phyloP scores from a whole-genome alignment of 805 yeast species.

The Ogataea paradorogensis region DNA sequence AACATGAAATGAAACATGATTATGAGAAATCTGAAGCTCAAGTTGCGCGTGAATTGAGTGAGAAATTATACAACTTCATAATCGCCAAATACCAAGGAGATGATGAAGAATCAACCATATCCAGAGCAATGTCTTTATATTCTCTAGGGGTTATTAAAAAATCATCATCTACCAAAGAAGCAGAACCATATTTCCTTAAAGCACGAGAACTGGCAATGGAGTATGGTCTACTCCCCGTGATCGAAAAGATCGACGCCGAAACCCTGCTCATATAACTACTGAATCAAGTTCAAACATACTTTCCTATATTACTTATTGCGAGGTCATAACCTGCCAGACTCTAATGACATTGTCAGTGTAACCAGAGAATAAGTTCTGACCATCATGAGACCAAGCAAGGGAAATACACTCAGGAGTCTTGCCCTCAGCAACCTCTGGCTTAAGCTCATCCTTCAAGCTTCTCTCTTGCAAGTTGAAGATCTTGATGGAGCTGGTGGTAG shows the following conservation, averaged over 20 bases:
- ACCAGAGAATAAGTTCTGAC: slow-evolving; percentile 99
- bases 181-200: slow-evolving; percentile 61
- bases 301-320: slow-evolving; percentile 36
- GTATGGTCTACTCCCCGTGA: slow-evolving; percentile 59
- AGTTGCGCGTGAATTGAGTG: slow-evolving; percentile 18
- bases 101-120: slow-evolving; percentile 8
- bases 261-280: slow-evolving; percentile 27
- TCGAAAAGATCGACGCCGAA: slow-evolving; percentile 64
- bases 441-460: slow-evolving; percentile 91
- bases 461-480: slow-evolving; percentile 97
- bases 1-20: slow-evolving; percentile 10
- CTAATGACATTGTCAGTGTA: slow-evolving; percentile 99
- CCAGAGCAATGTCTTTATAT: slow-evolving; percentile 71
- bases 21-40: slow-evolving; percentile 10
- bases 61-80: slow-evolving; percentile 21
- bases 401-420: slow-evolving; percentile 98
- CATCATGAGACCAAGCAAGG: slow-evolving; percentile 99
- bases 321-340: slow-evolving; percentile 99
- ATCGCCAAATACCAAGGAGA: slow-evolving; percentile 8
- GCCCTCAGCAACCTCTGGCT: slow-evolving; percentile 95
- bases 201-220: slow-evolving; percentile 69
- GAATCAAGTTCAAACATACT: slow-evolving; percentile 5
- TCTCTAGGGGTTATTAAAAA: slow-evolving; percentile 85
- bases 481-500: slow-evolving; percentile 96
- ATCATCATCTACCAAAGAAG: slow-evolving; percentile 49